Evolutionary conservation across 192 early-diverging fungal species (phyloP), one percentile per base, ranked within the genome.

Genomic region (Paraglomus occultum): DNA sequence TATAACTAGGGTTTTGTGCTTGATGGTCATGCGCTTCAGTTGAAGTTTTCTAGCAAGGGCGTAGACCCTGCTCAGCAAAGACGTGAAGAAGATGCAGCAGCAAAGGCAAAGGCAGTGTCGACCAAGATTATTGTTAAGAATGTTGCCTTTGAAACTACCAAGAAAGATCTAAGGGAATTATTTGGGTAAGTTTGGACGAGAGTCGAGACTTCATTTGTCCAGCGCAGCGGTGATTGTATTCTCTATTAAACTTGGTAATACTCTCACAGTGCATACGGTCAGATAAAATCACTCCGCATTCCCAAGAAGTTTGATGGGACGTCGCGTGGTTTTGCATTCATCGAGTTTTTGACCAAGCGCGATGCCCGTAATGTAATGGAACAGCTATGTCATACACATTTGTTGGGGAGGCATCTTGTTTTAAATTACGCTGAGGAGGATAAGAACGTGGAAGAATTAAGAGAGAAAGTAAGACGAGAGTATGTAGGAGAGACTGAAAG

Each of bases 311-410:
- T 94, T 74, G 88, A 91, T 49, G 94, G 94, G 8, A 85, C 88
- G 10, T 95, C 96, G 69, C 95, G 97, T 53, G 97, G 97, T 73
- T 99, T 99, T 80, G 93, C 92, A 52, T 99, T 99, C 83, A 87
- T 97, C 68, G 97, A 99, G 75, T 97, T 96, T 76, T 80, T 96
- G 63, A 99, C 97, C 7, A 90, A 91, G 71, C 92, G 96, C 74
- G 95, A 98, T 76, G 97, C 97, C 42, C 87, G 91, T 77, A 86
- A 88, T 71, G 97, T 94, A 8, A 89, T 90, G 76, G 89, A 92
- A 51, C 83, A 91, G 14, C 87, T 99, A 74, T 80, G 85, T 52
- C 87, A 86, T 70, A 99, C 95, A 46, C 97, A 99, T 84, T 89
- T 99, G 83, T 95, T 96, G 64, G 97, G 97, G 65, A 88, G 97